Percentiles rank a stretch among this genome's conserved stretches.
phyloP scores from a whole-genome alignment of 371 early-diverging fungal species.

The Mortierella sp. region DNA sequence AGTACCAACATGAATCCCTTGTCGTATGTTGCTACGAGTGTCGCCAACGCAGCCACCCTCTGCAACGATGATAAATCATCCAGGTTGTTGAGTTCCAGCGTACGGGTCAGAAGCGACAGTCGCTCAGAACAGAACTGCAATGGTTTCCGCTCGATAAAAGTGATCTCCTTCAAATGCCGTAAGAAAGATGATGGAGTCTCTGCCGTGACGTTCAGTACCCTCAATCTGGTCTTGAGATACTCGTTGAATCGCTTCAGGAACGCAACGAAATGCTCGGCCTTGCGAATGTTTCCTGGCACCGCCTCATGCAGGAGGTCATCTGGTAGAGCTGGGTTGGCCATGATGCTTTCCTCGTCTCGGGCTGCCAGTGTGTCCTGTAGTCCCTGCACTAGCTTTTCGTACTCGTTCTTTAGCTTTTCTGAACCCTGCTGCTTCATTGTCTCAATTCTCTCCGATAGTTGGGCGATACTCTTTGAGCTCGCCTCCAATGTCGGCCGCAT shows the following conservation, averaged over 20 bases:
- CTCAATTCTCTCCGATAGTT: slow-evolving; percentile 80
- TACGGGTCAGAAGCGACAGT: slow-evolving; percentile 89
- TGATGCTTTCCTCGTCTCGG: slow-evolving; percentile 80
- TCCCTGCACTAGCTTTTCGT: slow-evolving; percentile 91
- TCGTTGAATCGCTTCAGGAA: slow-evolving; percentile 98
- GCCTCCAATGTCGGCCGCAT: slow-evolving; percentile 93
- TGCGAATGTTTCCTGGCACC: slow-evolving; percentile 98
- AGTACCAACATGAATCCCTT: slow-evolving; percentile 97
- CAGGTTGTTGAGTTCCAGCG: slow-evolving; percentile 92
- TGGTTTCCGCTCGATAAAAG: slow-evolving; percentile 95
- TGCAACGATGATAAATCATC: slow-evolving; percentile 90
- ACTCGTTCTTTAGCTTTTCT: slow-evolving; percentile 90
- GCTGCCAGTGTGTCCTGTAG: slow-evolving; percentile 82
- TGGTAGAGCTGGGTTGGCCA: slow-evolving; percentile 92
- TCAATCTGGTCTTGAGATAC: slow-evolving; percentile 98
- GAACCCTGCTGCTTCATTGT: slow-evolving; percentile 91
- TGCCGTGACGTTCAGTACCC: slow-evolving; percentile 98
- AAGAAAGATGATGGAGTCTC: slow-evolving; percentile 96
- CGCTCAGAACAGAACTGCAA: slow-evolving; percentile 96
- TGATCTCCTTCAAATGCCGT: slow-evolving; percentile 93
- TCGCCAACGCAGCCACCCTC: slow-evolving; percentile 96
- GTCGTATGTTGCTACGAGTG: slow-evolving; percentile 96
- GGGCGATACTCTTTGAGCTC: slow-evolving; percentile 83
- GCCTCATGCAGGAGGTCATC: slow-evolving; percentile 95
- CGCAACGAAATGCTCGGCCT: slow-evolving; percentile 98